phyloP scores from a whole-genome alignment of 2,329 filamentous ascomycete species.

The Xenosphaeropsis pyriputrescens region DNA sequence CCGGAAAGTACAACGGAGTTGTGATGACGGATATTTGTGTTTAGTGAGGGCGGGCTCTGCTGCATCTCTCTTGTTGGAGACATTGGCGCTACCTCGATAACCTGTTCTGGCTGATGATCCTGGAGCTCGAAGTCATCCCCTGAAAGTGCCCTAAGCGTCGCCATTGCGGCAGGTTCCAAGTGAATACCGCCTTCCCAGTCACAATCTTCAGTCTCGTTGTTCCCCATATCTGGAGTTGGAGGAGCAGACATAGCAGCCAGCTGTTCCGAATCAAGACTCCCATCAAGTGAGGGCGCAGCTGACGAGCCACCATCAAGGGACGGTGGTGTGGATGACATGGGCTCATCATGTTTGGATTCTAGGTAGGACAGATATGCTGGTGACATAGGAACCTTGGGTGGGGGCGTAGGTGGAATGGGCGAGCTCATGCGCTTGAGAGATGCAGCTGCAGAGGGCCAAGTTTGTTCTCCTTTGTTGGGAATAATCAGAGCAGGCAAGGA shows the following conservation, averaged over 20 bases:
- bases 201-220: conserved; percentile 36
- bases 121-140: conserved; percentile 46
- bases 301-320: conserved; percentile 73
- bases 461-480: background rate
- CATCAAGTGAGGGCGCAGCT: conserved; percentile 70
- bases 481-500: conserved; percentile 37
- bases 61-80: conserved; percentile 33
- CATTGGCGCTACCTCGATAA: conserved; percentile 32
- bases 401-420: conserved; percentile 47
- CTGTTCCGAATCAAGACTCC: conserved; percentile 78
- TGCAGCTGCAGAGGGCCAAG: conserved; percentile 21
- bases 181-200: conserved; percentile 55
- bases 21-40: conserved; percentile 23
- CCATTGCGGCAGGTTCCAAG: conserved; percentile 68
- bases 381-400: conserved; percentile 59
- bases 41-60: conserved; percentile 33
- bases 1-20: conserved; percentile 27
- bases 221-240: conserved; percentile 61
- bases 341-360: conserved; percentile 49
- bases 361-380: conserved; percentile 62
- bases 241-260: conserved; percentile 72
- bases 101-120: conserved; percentile 39
- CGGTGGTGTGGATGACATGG: conserved; percentile 65
- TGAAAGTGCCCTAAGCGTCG: conserved; percentile 63
- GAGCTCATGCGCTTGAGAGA: conserved; percentile 34